A percentile compares a stretch with the other conserved stretches of the same genome.
phyloP scores from a whole-genome alignment of 306 rosid genomes.

The Fragaria nilgerrensis region DNA sequence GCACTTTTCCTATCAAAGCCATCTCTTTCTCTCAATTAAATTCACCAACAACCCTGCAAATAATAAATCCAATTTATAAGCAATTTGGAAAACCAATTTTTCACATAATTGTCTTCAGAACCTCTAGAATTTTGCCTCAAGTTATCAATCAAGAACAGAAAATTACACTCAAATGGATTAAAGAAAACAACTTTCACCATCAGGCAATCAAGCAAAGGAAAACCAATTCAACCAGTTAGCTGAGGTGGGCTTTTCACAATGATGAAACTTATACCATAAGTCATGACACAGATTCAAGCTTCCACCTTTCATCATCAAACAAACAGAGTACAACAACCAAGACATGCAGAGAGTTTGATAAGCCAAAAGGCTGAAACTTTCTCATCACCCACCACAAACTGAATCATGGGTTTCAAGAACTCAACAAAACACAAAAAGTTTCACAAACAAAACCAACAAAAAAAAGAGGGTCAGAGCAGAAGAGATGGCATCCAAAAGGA shows the following conservation, averaged over 20 bases:
- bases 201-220: background rate
- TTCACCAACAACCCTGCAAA: slow-evolving; percentile 13
- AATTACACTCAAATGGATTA: background rate
- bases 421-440: background rate
- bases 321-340: background rate
- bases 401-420: background rate
- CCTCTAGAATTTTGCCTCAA: background rate
- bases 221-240: slow-evolving; percentile 1
- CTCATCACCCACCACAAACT: background rate
- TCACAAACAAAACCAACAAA: background rate
- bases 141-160: background rate
- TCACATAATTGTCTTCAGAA: too few species aligned
- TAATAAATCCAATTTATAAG: background rate
- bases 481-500: background rate
- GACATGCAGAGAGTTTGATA: background rate
- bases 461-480: background rate
- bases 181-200: slow-evolving; percentile 2
- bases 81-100: background rate
- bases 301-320: slow-evolving; percentile 16
- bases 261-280: background rate
- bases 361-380: background rate
- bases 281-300: background rate
- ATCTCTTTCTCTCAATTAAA: slow-evolving; percentile 37
- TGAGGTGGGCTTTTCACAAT: background rate
- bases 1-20: slow-evolving; percentile 56